Base-by-base conservation (phyloP, 805 yeast species). In the Yarrowia alimentaria region DNA sequence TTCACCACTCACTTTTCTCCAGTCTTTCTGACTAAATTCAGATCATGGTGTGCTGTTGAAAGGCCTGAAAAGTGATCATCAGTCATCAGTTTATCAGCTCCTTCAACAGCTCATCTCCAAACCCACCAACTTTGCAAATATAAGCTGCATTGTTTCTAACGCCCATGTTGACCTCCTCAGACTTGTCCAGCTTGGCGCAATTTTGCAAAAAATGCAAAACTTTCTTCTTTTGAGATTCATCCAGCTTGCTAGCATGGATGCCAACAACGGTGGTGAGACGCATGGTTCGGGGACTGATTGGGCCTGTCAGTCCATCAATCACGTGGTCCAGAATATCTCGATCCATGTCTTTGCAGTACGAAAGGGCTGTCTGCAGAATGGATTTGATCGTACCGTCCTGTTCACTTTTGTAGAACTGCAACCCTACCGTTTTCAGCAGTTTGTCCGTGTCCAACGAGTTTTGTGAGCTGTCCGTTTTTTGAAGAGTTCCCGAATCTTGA, bases 221-320 rank as follows among this genome's bases (percentile, higher is more conserved):
- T 14, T 40, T 40, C 5, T 26, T 28, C 3, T 29, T 3, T 11
- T 40, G 47, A 10, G 33, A 18, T 9, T 40, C 33, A 5, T 40
- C 47, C 6, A 40, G n/a, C 18, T 26, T 40, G 13, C 33, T 25
- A 40, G 33, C 47, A 20, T 40, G 47, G 6, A 40, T 33, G 3
- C 47, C 47, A 1, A 40, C 47, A 9, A 40, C 47, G 9, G 47
- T 40, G 6, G 47, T 40, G 14, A 40, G 8, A 2, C 47, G 47
- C 47, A 40, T 40, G 2, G 47, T 40, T n/a, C 19, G 9, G 4
- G 47, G 32, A 5, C 33, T 19, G 6, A 40, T 20, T 4, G 47
- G 33, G 3, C 32, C 47, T 3, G 24, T n/a, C n/a, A 40, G 19
- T 2, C 47, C 47, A 25, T 28, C 47, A 10, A 40, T 28, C 19